Base-by-base conservation (phyloP, 495 filamentous ascomycete genomes). In the Penicillium mononematosum region DNA sequence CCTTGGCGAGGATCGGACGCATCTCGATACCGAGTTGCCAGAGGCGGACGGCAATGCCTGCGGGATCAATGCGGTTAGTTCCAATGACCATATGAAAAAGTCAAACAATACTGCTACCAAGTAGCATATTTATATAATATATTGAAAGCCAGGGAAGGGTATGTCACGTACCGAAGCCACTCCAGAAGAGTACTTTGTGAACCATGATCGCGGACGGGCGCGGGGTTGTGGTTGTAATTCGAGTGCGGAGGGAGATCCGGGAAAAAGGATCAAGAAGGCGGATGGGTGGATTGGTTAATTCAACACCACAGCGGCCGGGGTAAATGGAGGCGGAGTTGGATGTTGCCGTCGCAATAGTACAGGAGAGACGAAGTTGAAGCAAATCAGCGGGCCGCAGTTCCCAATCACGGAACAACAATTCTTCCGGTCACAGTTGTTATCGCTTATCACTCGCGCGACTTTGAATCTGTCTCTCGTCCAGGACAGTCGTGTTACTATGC, bases 11-110 rank as follows among this genome's bases (percentile, higher is more conserved):
- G 71, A 96, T 84, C 19, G 94, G 94, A 55, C 94, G 92, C 93
- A 96, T 95, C 77, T 98, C 93, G 67, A 98, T 91, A 63, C 92
- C 95, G 71, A 98, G 87, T 76, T 96, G 93, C 91, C 90, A 96
- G 72, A 91, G 76, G 61, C 93, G 91, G 69, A 92, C 88, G 67
- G 85, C 90, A 68, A 96, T 69, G 79, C 94, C 94, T 98, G 58
- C 51, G 25, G 19, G 44, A 43, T 25, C 19, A 20, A 50, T 5
- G 7, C 11, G 2, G 20, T 63, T 50, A 63, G 53, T 16, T 32
- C 11, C 25, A 24, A 47, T 59, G 19, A 19, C n/a, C 31, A 42
- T 12, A 16, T 19, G 12, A 32, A 36, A 0, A 19, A 24, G 10
- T 29, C 3, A 5, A 42, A 8, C 6, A 22, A 16, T 10, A 19